Evolutionary conservation across 1,284 basidiomycete species (phyloP).

Genomic region (Wolfiporia cocos): DNA sequence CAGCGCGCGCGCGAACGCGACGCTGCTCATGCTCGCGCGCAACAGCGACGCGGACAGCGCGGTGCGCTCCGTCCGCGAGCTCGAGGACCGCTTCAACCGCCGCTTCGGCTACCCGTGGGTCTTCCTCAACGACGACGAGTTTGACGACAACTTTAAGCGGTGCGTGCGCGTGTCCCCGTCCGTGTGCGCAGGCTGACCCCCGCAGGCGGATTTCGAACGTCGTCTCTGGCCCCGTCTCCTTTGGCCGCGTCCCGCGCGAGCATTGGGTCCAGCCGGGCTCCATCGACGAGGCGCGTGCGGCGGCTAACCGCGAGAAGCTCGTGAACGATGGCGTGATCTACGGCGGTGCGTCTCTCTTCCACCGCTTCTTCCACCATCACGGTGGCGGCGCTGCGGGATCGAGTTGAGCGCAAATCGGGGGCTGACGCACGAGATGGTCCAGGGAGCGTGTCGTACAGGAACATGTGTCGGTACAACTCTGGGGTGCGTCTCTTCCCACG

Average conservation of each 20-base stretch:
- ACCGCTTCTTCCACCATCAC: slow-evolving; percentile 8
- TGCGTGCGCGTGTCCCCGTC: slow-evolving; percentile 12
- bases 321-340: slow-evolving; percentile 57
- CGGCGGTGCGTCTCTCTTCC: slow-evolving; percentile 31
- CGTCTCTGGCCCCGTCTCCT: slow-evolving; percentile 33
- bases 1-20: slow-evolving; percentile 25
- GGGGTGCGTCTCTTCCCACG: too few species aligned
- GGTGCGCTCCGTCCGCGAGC: slow-evolving; percentile 48
- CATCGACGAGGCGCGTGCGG: slow-evolving; percentile 65
- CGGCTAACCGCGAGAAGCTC: slow-evolving; percentile 51
- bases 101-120: slow-evolving; percentile 66
- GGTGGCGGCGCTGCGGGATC: too few species aligned
- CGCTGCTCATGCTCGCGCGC: slow-evolving; percentile 47
- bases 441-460: too few species aligned
- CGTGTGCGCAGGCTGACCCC: neutral
- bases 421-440: too few species aligned
- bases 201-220: slow-evolving; percentile 36
- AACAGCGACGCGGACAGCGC: slow-evolving; percentile 63
- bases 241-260: slow-evolving; percentile 41
- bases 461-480: slow-evolving; percentile 61
- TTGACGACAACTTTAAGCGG: slow-evolving; percentile 69
- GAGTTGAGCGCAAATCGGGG: too few species aligned
- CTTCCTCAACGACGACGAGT: slow-evolving; percentile 69
- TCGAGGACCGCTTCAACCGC: slow-evolving; percentile 64
- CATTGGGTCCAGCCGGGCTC: slow-evolving; percentile 55